Conservation (phyloP, 2,329 filamentous ascomycete genomes). For the Lasiodiplodia citricola region DNA sequence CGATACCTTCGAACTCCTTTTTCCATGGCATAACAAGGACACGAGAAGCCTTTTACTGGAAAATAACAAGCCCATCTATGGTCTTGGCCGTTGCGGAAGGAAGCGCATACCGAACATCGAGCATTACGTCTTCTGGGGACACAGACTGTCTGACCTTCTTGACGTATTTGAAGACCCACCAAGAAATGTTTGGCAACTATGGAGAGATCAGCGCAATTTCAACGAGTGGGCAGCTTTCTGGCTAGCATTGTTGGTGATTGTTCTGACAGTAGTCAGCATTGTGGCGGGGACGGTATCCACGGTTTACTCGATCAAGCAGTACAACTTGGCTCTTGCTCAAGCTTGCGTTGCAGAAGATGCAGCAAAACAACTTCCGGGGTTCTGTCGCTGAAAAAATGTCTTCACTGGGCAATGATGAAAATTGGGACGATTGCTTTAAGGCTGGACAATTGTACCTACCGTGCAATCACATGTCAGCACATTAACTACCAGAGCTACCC, state of each 20-base stretch:
- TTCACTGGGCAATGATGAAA: too few species aligned
- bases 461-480: neutral
- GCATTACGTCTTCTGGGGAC: neutral
- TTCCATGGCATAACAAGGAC: neutral
- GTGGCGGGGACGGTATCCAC: neutral
- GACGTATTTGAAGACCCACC: neutral
- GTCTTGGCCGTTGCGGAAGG: neutral
- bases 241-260: neutral
- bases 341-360: neutral
- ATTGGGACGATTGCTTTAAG: too few species aligned
- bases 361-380: too few species aligned
- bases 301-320: neutral
- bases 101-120: neutral
- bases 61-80: neutral
- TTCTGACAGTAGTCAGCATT: neutral
- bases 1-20: neutral
- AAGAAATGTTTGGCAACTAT: neutral
- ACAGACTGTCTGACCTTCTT: neutral
- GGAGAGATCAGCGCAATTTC: neutral
- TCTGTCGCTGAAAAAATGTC: too few species aligned
- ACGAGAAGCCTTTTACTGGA: neutral
- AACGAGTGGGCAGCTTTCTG: neutral
- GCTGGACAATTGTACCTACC: neutral
- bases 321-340: neutral
- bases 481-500: neutral